A percentile compares a stretch with the other conserved stretches of the same genome.
phyloP scores from a whole-genome alignment of 768 basidiomycete species.

The Mycena filopes region DNA sequence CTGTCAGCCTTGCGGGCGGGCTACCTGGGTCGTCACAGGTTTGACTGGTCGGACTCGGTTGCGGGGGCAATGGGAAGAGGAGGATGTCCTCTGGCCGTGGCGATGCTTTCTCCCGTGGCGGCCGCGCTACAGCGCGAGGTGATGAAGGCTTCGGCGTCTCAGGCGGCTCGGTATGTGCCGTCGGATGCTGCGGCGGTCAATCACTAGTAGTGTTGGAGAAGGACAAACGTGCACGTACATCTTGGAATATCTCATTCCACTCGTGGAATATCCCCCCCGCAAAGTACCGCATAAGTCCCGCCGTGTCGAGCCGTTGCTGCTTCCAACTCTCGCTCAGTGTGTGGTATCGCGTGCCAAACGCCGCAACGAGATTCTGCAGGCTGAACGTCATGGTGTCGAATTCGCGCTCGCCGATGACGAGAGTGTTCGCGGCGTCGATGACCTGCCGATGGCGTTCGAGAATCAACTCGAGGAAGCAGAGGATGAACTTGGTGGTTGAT shows the following conservation, averaged over 20 bases:
- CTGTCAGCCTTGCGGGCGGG: conserved; percentile 19
- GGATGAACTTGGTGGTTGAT: conserved; percentile 15
- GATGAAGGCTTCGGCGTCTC: not conserved
- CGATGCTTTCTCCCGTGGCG: not conserved
- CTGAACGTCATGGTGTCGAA: conserved; percentile 36
- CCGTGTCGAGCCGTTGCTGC: conserved; percentile 38
- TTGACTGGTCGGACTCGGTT: conserved; percentile 16
- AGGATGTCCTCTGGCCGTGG: conserved; percentile 21
- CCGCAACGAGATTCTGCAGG: conserved; percentile 32
- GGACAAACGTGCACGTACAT: not conserved
- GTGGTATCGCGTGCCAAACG: conserved; percentile 33
- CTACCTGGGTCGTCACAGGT: not conserved
- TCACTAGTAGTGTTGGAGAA: not conserved
- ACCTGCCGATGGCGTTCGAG: conserved; percentile 35
- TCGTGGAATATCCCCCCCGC: conserved; percentile 37
- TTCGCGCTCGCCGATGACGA: conserved; percentile 29
- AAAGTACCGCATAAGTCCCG: conserved; percentile 32
- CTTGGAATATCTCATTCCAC: conserved; percentile 37
- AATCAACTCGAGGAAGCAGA: conserved; percentile 35
- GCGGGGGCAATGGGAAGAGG: conserved; percentile 25
- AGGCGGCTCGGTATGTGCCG: not conserved
- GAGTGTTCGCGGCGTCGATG: conserved; percentile 31
- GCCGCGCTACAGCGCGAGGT: not conserved
- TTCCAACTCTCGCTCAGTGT: conserved; percentile 35
- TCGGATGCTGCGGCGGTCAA: conserved; percentile 8